Conservation (phyloP, 257 asterid genomes). For the Linaria vulgaris region DNA sequence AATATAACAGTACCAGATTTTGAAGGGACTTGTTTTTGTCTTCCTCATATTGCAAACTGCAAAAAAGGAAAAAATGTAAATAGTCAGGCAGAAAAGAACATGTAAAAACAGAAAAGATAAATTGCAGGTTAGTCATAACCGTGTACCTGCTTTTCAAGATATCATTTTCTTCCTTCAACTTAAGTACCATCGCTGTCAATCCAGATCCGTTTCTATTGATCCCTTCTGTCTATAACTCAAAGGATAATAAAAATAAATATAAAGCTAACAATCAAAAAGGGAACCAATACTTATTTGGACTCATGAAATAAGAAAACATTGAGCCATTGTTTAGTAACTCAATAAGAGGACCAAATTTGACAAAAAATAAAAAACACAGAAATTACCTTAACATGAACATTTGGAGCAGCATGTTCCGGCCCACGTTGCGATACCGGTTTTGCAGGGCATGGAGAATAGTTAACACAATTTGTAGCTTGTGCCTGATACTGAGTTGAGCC, state of each 20-base stretch:
- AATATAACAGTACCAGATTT: conserved; percentile 32
- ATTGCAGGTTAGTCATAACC: neutral
- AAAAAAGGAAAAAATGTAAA: neutral
- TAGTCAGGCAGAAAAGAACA: neutral
- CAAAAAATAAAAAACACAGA: neutral
- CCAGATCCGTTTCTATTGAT: conserved; percentile 17
- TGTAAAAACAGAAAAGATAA: neutral
- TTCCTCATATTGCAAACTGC: conserved; percentile 45
- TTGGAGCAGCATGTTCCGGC: conserved; percentile 20
- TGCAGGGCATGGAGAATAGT: conserved; percentile 9
- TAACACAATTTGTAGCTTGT: conserved; percentile 20
- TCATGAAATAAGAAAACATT: neutral
- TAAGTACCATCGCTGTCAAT: conserved; percentile 16
- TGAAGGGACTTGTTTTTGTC: conserved; percentile 33
- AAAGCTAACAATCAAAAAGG: neutral
- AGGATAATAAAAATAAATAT: neutral
- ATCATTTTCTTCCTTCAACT: conserved; percentile 39
- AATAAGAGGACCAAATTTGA: neutral
- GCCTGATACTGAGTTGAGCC: conserved; percentile 18
- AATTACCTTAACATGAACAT: conserved; percentile 35
- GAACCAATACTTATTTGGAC: neutral
- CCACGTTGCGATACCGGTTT: conserved; percentile 13
- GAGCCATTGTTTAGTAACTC: neutral
- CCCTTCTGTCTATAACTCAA: conserved; percentile 31
- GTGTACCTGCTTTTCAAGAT: conserved; percentile 39